Base-by-base conservation (phyloP, 345 rosid species). In the Mangifera indica region DNA sequence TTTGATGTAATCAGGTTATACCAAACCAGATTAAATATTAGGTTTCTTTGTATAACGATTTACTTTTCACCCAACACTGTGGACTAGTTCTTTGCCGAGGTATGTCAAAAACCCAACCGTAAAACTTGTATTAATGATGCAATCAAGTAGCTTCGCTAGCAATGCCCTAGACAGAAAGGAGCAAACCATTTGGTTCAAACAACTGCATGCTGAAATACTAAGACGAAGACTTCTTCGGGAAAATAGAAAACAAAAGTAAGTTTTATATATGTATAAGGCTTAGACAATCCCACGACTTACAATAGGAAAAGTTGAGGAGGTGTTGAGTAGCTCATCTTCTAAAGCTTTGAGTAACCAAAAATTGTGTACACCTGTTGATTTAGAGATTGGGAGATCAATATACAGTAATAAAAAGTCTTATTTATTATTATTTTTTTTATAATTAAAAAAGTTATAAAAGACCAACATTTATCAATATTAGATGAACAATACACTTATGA, bases 131-230 rank as follows among this genome's bases (percentile, higher is more conserved):
- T 74, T 6, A 14, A 20, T 13, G 59, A 37, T 21, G 67, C 53
- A 14, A 44, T 26, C 45, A 56, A 13, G 3, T 59, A 55, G 59
- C 51, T 63, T 26, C 24, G 15, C 14, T 1, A 45, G 10, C 20
- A 15, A 4, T 76, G 71, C 60, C 74, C 74, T 0, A 20, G 26
- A 0, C 26, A 56, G 9, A 69, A 46, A 48, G 70, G 69, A 9
- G 71, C 79, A n/a, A 10, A 64, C 63, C 8, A 63, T 63, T 69
- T 69, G 70, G 78, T 75, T 44, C 9, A n/a, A 64, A 75, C 48
- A 17, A 44, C 48, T 46, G 70, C 17, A 21, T 42, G 17, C 51
- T 75, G 20, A 69, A 54, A 55, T 63, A 69, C 48, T 66, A 67
- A 24, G 14, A 21, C 60, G 0, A 1, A 10, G 54, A 66, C 7